Evolutionary conservation across 495 filamentous ascomycete species (phyloP), one percentile per base, ranked within the genome.

Genomic region (Trichocladium uniseriatum): DNA sequence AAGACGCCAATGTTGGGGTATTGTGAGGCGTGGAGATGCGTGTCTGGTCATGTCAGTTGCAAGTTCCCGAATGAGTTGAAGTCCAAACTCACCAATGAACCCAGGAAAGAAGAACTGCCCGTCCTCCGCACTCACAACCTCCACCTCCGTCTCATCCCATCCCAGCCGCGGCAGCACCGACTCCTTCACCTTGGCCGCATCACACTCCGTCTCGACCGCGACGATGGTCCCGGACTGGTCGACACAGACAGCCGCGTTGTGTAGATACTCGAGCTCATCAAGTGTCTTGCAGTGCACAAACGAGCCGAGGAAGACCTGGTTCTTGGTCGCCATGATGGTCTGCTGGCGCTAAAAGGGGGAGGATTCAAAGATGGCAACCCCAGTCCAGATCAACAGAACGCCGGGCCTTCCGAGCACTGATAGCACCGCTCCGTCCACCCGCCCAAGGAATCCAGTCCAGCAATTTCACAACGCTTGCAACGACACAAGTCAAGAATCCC

Each of bases 1-100:
- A 96, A 96, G 56, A 97, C 80, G 43, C 91, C 91, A 6, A 79
- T 73, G 57, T 97, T 97, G 48, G 91, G 89, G 60, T 94, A 92
- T 71, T 97, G 91, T 0, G 88, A 78, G 38, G 91, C 91, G 65
- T 97, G 91, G 53, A 94, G 84, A 66, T 97, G 91, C 13, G 91
- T 94, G 66, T 97, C 90, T 88, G 49, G 29, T 32, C 11, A 34
- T 38, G 44, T 63, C 38, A 57, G 32, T 19, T 1, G 18, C 8
- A 2, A 19, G 8, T n/a, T 11, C 36, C 28, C 27, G 22, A 42
- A 34, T 2, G 4, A 28, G 9, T 35, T 14, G 14, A 16, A 44
- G 70, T 36, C 57, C 15, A n/a, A 16, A 44, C 71, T 36, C 57
- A 89, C 87, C 88, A 38, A 97, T 83, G 62, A 97, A 94, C 13